phyloP scores from a whole-genome alignment of 2,329 filamentous ascomycete genomes.

The Iodosphaeria phyllophila region DNA sequence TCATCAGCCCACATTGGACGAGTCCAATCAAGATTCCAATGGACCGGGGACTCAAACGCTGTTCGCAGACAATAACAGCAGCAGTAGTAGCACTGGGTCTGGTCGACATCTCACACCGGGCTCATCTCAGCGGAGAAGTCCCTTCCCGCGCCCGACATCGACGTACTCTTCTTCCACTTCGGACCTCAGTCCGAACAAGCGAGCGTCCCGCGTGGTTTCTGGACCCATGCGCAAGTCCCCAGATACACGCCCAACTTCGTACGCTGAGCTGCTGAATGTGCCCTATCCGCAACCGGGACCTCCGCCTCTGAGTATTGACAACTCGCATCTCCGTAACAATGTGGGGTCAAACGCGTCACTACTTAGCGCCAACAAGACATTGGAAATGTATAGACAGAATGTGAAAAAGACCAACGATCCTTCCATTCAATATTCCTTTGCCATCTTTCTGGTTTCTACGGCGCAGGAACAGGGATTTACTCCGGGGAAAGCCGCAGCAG shows the following conservation, averaged over 20 bases:
- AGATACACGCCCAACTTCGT: slow-evolving; percentile 31
- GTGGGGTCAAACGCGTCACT: slow-evolving; percentile 84
- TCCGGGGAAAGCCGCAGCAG: too few relatives aligned
- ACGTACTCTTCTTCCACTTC: slow-evolving; percentile 61
- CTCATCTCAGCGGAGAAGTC: slow-evolving; percentile 33
- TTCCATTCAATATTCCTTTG: slow-evolving; percentile 88
- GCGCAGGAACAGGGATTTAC: slow-evolving; percentile 59
- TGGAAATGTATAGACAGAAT: slow-evolving; percentile 94
- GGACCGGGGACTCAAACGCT: too few relatives aligned
- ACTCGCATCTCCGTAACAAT: slow-evolving; percentile 57
- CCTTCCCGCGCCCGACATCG: slow-evolving; percentile 52
- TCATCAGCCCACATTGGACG: slow-evolving; percentile 28
- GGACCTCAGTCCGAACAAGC: slow-evolving; percentile 45
- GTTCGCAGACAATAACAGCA: too few relatives aligned
- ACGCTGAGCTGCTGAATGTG: slow-evolving; percentile 41
- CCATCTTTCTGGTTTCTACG: slow-evolving; percentile 79
- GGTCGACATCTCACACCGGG: slow-evolving; percentile 45
- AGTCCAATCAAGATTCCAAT: too few relatives aligned
- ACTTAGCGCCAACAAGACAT: slow-evolving; percentile 76
- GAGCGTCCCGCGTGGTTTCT: slow-evolving; percentile 35
- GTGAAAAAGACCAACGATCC: slow-evolving; percentile 92
- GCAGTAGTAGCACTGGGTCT: too few relatives aligned
- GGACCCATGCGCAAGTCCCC: slow-evolving; percentile 34
- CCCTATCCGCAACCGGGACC: slow-evolving; percentile 66
- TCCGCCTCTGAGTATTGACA: slow-evolving; percentile 54